Conservation (phyloP, 352 stramenopile genomes). For the Globisporangium okanoganense region DNA sequence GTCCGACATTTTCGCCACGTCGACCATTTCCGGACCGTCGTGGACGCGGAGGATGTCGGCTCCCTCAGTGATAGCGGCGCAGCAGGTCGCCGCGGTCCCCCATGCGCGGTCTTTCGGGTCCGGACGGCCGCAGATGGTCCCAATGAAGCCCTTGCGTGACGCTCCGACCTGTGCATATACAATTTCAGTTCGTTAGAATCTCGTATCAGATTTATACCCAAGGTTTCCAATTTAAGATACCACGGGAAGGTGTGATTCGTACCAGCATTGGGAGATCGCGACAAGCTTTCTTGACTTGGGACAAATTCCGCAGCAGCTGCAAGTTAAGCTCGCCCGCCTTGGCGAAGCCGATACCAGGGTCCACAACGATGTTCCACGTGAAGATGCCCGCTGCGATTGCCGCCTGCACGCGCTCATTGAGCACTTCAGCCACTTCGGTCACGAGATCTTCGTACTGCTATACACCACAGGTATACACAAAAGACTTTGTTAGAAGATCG, state of each 20-base stretch:
- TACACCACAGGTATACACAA: conserved; percentile 5
- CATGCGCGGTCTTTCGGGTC: conserved; percentile 88
- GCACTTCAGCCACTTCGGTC: conserved; percentile 72
- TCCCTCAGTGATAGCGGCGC: conserved; percentile 67
- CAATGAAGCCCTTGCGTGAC: conserved; percentile 98
- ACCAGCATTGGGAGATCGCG: conserved; percentile 55
- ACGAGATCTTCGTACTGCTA: conserved; percentile 91
- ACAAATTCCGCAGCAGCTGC: conserved; percentile 81
- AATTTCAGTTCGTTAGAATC: neutral
- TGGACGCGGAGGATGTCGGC: conserved; percentile 95
- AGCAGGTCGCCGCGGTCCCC: conserved; percentile 92
- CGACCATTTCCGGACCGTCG: conserved; percentile 89
- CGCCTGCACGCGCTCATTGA: conserved; percentile 66
- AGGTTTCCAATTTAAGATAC: neutral
- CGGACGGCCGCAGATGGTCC: conserved; percentile 85
- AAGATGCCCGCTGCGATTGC: conserved; percentile 88
- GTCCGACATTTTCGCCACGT: conserved; percentile 90
- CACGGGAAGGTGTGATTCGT: neutral
- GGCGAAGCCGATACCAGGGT: conserved; percentile 98
- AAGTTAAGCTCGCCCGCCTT: conserved; percentile 93
- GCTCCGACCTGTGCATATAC: conserved; percentile 69
- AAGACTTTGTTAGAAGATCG: neutral
- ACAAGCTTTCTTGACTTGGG: conserved; percentile 41
- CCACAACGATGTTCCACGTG: conserved; percentile 94
- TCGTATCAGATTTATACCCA: neutral